These are phyloP conservation scores for Candida dendrica DNA, from an alignment of 805 yeast genomes.

Conservation along the genomic window DNA sequence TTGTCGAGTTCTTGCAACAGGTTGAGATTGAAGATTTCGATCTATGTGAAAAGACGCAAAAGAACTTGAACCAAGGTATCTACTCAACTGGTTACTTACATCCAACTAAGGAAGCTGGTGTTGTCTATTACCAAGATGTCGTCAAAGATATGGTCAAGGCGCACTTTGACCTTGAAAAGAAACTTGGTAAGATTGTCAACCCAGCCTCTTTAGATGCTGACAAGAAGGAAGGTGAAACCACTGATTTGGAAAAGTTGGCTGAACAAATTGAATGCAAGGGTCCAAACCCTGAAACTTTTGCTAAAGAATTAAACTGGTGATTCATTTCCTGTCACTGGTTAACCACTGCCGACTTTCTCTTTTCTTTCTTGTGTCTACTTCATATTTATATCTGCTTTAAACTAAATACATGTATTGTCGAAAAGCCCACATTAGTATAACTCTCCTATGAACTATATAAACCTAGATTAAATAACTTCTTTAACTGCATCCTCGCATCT, in stretches of 20 bases:
- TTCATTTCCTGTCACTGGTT: too few relatives aligned
- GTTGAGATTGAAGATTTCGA: slow-evolving; percentile 59
- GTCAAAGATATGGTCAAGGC: slow-evolving; percentile 52
- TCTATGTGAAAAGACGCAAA: slow-evolving; percentile 51
- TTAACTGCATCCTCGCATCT: slow-evolving; percentile 47
- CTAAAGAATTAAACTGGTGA: slow-evolving; percentile 20
- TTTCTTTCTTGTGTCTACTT: neutral
- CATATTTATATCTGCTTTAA: too few relatives aligned
- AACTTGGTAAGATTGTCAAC: slow-evolving; percentile 38
- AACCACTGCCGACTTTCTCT: neutral
- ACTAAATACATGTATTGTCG: too few relatives aligned
- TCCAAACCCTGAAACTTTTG: slow-evolving; percentile 27
- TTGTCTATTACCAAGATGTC: slow-evolving; percentile 46
- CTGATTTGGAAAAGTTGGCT: slow-evolving; percentile 45
- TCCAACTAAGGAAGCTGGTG: slow-evolving; percentile 54
- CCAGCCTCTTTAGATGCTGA: slow-evolving; percentile 40
- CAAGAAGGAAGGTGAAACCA: slow-evolving; percentile 33
- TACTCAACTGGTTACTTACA: slow-evolving; percentile 53
- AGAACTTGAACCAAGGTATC: slow-evolving; percentile 54
- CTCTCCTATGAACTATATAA: neutral
- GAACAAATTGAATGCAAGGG: slow-evolving; percentile 43
- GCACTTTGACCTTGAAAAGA: slow-evolving; percentile 40
- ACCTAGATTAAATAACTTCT: too few relatives aligned
- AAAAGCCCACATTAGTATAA: too few relatives aligned
- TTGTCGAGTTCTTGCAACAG: slow-evolving; percentile 55